Base-by-base conservation (phyloP, 75 land plant species). In the Picea sitchensis region DNA sequence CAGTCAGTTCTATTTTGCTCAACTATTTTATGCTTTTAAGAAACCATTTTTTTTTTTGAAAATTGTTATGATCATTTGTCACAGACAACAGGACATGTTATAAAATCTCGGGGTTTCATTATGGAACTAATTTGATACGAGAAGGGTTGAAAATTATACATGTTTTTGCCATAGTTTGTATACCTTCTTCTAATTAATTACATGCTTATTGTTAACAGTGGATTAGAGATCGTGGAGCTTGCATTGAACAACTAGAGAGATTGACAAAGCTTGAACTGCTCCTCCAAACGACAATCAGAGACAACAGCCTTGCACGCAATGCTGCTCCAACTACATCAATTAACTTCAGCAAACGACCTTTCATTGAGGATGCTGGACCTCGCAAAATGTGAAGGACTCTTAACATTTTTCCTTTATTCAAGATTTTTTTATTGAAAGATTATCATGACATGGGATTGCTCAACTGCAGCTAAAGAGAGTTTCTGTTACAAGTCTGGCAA, bases 361-460 rank as follows among this genome's bases (percentile, higher is more conserved):
- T 64, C 59, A 14, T 83, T 41, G 85, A 85, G 62, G 86, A 85
- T 83, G 77, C 77, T 57, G 86, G 86, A 7, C 86, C 86, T 20
- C 80, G 86, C 15, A 85, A 85, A 79, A 85, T 85, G 86, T 85
- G 69, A 77, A 58, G 64, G 12, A 14, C 30, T 26, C 15, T 21
- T 63, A 26, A 12, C 14, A 32, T 31, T 69, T 58, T 30, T 36
- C 41, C 61, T n/a, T 51, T 23, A 51, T 20, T 7, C 20, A 72
- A 15, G 11, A n/a, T 36, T 34, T 26, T 79, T 75, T 68, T 38
- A 36, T 18, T 9, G 6, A 17, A 68, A 2, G 15, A 38, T 68
- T 32, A 15, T 36, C 18, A 5, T 68, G 44, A 36, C 47, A 68
- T 68, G 44, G 36, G 20, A 67, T 67, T 36, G 17, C 3, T 67